Percentiles rank a stretch among this genome's conserved stretches.
Conservation (phyloP, 495 filamentous ascomycete genomes). For the Sphaerosporella brunnea region DNA sequence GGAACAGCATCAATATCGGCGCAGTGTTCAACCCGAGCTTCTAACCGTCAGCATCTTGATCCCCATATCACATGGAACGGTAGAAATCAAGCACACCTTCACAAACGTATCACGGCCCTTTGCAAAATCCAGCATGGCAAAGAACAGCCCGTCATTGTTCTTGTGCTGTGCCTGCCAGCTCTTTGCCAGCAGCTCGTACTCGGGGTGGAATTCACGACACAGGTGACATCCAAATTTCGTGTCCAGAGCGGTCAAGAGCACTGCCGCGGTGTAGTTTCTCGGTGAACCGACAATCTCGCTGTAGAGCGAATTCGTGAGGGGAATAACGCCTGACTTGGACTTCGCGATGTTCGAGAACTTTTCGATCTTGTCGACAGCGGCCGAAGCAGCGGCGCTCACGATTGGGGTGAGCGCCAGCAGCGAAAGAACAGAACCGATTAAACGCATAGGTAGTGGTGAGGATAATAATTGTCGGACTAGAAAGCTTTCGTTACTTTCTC, state of each 20-base stretch:
- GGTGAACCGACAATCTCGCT: conserved; percentile 54
- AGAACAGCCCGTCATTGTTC: conserved; percentile 54
- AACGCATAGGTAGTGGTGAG: conserved; percentile 15
- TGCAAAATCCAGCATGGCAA: conserved; percentile 73
- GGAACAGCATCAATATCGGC: conserved; percentile 74
- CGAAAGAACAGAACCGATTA: conserved; percentile 33
- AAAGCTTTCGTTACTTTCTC: too few relatives aligned
- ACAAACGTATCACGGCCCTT: conserved; percentile 78
- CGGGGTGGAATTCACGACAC: conserved; percentile 79
- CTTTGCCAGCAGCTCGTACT: conserved; percentile 75
- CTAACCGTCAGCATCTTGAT: neutral
- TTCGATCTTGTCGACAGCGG: conserved; percentile 40
- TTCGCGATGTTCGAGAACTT: conserved; percentile 49
- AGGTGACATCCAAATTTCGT: conserved; percentile 67
- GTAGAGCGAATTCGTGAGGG: conserved; percentile 60
- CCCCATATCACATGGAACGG: too few relatives aligned
- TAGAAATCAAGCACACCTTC: conserved; percentile 39
- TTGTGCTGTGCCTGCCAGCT: conserved; percentile 78
- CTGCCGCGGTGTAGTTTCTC: conserved; percentile 63
- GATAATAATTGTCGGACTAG: neutral
- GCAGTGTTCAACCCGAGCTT: conserved; percentile 91
- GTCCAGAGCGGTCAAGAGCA: conserved; percentile 79
- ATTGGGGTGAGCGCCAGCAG: conserved; percentile 38
- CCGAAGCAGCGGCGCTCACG: conserved; percentile 20
- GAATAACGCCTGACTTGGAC: conserved; percentile 44